phyloP scores from a whole-genome alignment of 768 basidiomycete genomes.

The Leccinum truebloodii region DNA sequence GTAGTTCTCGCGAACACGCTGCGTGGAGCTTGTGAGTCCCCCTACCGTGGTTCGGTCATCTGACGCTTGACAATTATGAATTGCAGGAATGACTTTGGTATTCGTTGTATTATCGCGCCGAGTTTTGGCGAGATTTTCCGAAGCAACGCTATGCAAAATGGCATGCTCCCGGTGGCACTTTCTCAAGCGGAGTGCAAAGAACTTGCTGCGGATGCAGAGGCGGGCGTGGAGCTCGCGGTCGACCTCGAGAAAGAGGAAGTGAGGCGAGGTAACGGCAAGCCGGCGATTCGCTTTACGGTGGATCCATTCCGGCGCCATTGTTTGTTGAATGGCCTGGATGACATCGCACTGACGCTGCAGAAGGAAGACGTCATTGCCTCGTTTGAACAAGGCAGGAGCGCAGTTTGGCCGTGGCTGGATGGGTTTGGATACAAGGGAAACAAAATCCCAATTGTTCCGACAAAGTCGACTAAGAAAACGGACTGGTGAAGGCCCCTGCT shows the following conservation, averaged over 20 bases:
- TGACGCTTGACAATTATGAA: background rate
- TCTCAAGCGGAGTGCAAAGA: slow-evolving; percentile 68
- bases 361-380: slow-evolving; percentile 65
- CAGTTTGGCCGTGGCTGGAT: slow-evolving; percentile 94
- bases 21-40: slow-evolving; percentile 77
- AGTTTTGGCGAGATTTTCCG: slow-evolving; percentile 92
- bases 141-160: slow-evolving; percentile 91
- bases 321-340: slow-evolving; percentile 93
- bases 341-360: slow-evolving; percentile 92
- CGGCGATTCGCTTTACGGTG: slow-evolving; percentile 71
- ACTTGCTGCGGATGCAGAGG: slow-evolving; percentile 77
- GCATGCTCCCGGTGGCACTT: slow-evolving; percentile 79
- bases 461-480: slow-evolving; percentile 49
- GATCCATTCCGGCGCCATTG: slow-evolving; percentile 94
- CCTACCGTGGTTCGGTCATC: background rate
- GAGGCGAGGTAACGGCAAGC: slow-evolving; percentile 70
- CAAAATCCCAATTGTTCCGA: slow-evolving; percentile 60
- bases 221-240: slow-evolving; percentile 75
- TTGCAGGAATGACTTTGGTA: slow-evolving; percentile 82
- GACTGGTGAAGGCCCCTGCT: slow-evolving; percentile 59
- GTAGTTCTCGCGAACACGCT: slow-evolving; percentile 88
- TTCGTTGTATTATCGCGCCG: slow-evolving; percentile 83
- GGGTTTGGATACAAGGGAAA: slow-evolving; percentile 88
- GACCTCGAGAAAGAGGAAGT: slow-evolving; percentile 84
- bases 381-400: slow-evolving; percentile 80